Evolutionary conservation across 208 protist species (phyloP), one percentile per base, ranked within the genome.

Genomic region (Strigomonas galati): DNA sequence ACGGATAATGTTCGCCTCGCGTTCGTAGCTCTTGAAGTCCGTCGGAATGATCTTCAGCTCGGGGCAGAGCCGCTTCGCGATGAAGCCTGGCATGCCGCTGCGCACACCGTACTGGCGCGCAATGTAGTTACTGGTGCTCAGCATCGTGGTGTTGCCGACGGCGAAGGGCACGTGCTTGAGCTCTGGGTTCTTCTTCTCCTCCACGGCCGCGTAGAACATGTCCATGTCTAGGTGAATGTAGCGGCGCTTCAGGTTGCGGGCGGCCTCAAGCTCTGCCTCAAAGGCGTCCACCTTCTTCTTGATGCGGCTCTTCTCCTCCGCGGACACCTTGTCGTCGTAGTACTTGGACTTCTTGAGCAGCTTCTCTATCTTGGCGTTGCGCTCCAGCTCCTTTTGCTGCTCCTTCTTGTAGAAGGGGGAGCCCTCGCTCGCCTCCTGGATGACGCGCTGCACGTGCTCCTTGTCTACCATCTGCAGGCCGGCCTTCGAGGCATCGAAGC

Each of bases 81-180:
- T 97, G 76, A 96, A 98, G 23, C 97, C 97, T 0, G 97, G 95
- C 97, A 99, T 99, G 10, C 95, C 97, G 23, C 85, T 88, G 37
- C 97, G 89, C 27, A 99, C 96, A 30, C 97, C 97, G 78, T 92
- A 98, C 77, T 96, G 81, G 24, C 97, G 81, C 15, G 97, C 97
- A 46, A 94, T 86, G 77, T 99, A 99, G 81, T 97, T 98, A 0
- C 92, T 89, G n/a, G 97, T 99, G 27, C 76, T 87, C 7, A 99
- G 81, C 97, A 98, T 99, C 48, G 79, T 70, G 64, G 79, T 73
- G 48, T 85, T 82, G 44, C 97, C 97, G 1, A 99, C 94, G 26
- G 91, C 97, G 44, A 99, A 95, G 1, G 97, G 97, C 19, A 97
- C 84, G 40, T 68, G 76, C n/a, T 74, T 72, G 35, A 98, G 88